Evolutionary conservation across 192 early-diverging fungal genomes (phyloP).

Genomic region (Coemansia sp.): DNA sequence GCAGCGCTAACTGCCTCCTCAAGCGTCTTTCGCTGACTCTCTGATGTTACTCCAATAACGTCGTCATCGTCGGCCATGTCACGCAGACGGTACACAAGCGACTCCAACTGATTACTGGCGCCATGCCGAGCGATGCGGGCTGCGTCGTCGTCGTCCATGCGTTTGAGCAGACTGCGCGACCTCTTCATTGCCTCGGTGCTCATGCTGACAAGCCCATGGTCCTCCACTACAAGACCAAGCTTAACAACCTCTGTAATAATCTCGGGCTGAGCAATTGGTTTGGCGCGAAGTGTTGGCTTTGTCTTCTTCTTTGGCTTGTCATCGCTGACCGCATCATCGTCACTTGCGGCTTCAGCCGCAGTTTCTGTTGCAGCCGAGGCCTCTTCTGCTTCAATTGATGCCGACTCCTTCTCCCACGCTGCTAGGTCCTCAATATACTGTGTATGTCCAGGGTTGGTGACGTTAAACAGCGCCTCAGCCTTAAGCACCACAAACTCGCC

Average conservation of each 20-base stretch:
- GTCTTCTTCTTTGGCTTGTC: conserved; percentile 22
- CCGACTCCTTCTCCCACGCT: conserved; percentile 48
- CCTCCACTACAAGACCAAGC: conserved; percentile 60
- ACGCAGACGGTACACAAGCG: conserved; percentile 84
- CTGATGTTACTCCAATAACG: conserved; percentile 65
- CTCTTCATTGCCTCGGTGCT: conserved; percentile 36
- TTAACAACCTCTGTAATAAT: conserved; percentile 48
- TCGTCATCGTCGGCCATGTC: conserved; percentile 82
- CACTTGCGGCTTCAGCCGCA: conserved; percentile 49
- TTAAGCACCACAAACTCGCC: conserved; percentile 67
- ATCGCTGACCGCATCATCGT: conserved; percentile 22
- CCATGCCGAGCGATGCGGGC: conserved; percentile 73
- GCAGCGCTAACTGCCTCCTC: conserved; percentile 57
- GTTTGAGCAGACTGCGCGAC: conserved; percentile 56
- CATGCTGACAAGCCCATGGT: conserved; percentile 60
- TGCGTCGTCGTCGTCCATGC: conserved; percentile 75
- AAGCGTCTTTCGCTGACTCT: conserved; percentile 69
- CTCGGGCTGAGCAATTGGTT: conserved; percentile 30
- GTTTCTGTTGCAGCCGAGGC: conserved; percentile 7
- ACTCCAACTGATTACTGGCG: conserved; percentile 86
- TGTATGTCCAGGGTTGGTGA: conserved; percentile 44
- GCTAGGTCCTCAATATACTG: conserved; percentile 37
- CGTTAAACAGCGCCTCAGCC: conserved; percentile 58
- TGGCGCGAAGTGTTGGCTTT: conserved; percentile 34
- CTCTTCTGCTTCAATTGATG: conserved; percentile 25